A percentile compares a stretch with the other conserved stretches of the same genome.
These are phyloP conservation scores for Hermanozyma aechmeae DNA, from an alignment of 805 yeast species.

Conservation along the genomic window DNA sequence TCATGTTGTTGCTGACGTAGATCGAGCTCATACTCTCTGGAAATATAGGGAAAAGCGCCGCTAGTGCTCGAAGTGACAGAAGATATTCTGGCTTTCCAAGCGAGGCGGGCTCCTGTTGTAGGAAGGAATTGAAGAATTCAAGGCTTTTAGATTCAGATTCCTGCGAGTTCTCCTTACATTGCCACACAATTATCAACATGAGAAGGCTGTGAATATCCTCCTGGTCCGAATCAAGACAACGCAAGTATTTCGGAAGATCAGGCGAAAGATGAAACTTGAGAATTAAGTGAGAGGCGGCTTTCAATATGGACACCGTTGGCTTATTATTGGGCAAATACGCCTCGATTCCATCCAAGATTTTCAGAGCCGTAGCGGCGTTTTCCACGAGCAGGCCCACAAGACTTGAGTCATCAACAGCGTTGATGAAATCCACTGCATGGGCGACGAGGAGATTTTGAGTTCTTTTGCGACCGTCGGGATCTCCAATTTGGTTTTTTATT, in stretches of 20 bases:
- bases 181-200: conserved; percentile 1
- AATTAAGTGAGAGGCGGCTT: no score
- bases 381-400: no score
- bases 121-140: not conserved
- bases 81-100: not conserved
- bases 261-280: no score
- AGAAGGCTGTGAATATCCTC: not conserved
- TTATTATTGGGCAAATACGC: no score
- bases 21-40: conserved; percentile 5
- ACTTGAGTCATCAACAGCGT: no score
- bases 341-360: no score
- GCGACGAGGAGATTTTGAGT: no score
- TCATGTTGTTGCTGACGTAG: conserved; percentile 6
- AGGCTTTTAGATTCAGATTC: not conserved
- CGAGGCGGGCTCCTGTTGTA: not conserved
- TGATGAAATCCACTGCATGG: no score
- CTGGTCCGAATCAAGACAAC: not conserved
- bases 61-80: conserved; percentile 2
- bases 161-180: not conserved
- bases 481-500: not conserved
- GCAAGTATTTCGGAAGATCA: no score
- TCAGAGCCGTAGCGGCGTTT: no score
- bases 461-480: conserved; percentile 1
- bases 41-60: conserved; percentile 6
- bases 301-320: no score